A percentile compares a stretch with the other conserved stretches of the same genome.
Conservation (phyloP, 441 rosid species). For the Syzygium syzygioides region DNA sequence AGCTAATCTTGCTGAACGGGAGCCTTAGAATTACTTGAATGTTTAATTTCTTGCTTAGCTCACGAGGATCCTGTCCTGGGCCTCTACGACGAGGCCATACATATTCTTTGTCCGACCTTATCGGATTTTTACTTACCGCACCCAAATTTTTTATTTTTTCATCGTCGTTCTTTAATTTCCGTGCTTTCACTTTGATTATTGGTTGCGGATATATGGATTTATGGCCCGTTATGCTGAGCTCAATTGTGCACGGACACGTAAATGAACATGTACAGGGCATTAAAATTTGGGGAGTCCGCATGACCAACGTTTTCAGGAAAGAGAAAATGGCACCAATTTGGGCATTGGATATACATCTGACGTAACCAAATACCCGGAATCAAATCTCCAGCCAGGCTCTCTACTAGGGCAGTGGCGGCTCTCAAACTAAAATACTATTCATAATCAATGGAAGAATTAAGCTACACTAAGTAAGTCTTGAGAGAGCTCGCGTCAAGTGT, state of each 20-base stretch:
- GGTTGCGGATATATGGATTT: not conserved
- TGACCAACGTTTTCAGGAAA: not conserved
- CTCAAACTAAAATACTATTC: not conserved
- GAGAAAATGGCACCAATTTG: not conserved
- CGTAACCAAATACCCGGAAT: rapidly evolving
- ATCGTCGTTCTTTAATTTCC: not conserved
- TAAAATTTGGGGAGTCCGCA: not conserved
- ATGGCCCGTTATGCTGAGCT: not conserved
- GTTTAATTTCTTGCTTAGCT: not conserved
- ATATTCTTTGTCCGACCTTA: not conserved
- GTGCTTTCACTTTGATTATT: not conserved
- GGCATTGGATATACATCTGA: not conserved
- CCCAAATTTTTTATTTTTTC: not conserved
- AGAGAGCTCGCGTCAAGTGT: not conserved
- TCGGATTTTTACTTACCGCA: not conserved
- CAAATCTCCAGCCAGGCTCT: rapidly evolving
- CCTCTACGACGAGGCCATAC: not conserved
- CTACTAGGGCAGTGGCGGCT: not conserved
- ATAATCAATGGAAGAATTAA: rapidly evolving
- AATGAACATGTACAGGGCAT: not conserved
- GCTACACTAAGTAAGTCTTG: not conserved
- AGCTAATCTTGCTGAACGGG: not conserved
- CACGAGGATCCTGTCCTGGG: not conserved
- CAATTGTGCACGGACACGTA: not conserved
- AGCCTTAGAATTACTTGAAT: not conserved